Evolutionary conservation across 345 rosid species (phyloP).

Genomic region (Leavenworthia alabamica): DNA sequence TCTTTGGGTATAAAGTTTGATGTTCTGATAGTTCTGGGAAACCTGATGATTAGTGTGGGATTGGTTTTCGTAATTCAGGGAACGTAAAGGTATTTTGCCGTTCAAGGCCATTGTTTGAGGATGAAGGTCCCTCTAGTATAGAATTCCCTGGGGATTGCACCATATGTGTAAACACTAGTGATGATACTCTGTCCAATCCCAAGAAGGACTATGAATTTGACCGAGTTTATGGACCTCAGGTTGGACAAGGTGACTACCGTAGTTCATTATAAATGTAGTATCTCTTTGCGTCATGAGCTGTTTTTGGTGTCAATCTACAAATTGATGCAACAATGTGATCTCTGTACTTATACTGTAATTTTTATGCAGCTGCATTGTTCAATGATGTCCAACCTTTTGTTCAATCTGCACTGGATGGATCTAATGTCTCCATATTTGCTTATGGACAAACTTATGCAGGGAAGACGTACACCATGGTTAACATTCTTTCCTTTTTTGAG

Average conservation of each 20-base stretch:
- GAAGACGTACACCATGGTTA: constrained; percentile 53
- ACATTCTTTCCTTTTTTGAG: constrained; percentile 30
- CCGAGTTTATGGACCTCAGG: constrained; percentile 93
- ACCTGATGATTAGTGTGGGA: constrained; percentile 12
- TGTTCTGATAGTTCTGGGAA: neutral
- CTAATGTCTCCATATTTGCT: constrained; percentile 78
- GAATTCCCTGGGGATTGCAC: constrained; percentile 87
- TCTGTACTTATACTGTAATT: constrained; percentile 11
- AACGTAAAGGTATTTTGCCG: constrained; percentile 55
- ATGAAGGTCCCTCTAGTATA: constrained; percentile 68
- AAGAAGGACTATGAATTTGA: constrained; percentile 94
- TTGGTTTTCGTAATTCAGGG: constrained; percentile 44
- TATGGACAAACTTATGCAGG: constrained; percentile 74
- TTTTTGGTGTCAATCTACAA: neutral
- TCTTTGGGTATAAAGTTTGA: neutral
- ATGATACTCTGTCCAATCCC: constrained; percentile 62
- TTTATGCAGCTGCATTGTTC: constrained; percentile 76
- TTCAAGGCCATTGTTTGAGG: constrained; percentile 65
- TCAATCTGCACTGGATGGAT: constrained; percentile 98
- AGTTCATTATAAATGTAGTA: constrained; percentile 9
- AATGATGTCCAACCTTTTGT: constrained; percentile 83
- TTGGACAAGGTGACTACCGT: constrained; percentile 84
- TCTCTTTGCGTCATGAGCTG: neutral
- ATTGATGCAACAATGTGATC: neutral
- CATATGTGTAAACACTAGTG: constrained; percentile 62